A percentile compares a stretch with the other conserved stretches of the same genome.
phyloP scores from a whole-genome alignment of 768 basidiomycete genomes.

The Naganishia vaughanmartiniae region DNA sequence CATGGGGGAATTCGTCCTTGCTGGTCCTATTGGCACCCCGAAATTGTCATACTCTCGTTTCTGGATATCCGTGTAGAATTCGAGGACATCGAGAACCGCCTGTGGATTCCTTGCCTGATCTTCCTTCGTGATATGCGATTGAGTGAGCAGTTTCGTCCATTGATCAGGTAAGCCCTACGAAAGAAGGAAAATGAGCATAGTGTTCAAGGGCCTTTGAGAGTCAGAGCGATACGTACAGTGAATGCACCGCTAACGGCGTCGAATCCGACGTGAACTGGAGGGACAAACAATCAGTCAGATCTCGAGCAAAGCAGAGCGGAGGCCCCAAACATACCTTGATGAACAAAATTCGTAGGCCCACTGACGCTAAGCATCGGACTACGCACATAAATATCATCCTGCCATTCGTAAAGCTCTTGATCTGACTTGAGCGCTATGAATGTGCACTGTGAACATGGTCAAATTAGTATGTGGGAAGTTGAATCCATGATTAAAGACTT shows the following conservation, averaged over 20 bases:
- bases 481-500: constrained; percentile 45
- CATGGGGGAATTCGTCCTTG: constrained; percentile 36
- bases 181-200: not conserved
- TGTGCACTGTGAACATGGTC: constrained; percentile 55
- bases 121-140: constrained; percentile 94
- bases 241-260: constrained; percentile 91
- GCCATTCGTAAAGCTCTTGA: constrained; percentile 97
- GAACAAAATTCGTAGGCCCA: constrained; percentile 95
- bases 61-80: constrained; percentile 97
- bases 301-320: not conserved
- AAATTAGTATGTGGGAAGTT: not conserved
- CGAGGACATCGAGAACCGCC: constrained; percentile 92
- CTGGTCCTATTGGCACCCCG: constrained; percentile 47
- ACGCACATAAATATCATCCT: constrained; percentile 90
- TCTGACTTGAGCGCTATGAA: constrained; percentile 66
- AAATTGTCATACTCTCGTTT: constrained; percentile 78
- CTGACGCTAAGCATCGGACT: constrained; percentile 87
- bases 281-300: not conserved
- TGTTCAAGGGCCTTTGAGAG: too few species aligned
- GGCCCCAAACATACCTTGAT: constrained; percentile 58
- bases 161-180: constrained; percentile 88
- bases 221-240: constrained; percentile 62
- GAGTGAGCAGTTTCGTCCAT: constrained; percentile 95
- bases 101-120: constrained; percentile 97
- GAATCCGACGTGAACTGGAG: constrained; percentile 83